phyloP scores from a whole-genome alignment of 2,329 filamentous ascomycete species.

The Fusarium succisae region DNA sequence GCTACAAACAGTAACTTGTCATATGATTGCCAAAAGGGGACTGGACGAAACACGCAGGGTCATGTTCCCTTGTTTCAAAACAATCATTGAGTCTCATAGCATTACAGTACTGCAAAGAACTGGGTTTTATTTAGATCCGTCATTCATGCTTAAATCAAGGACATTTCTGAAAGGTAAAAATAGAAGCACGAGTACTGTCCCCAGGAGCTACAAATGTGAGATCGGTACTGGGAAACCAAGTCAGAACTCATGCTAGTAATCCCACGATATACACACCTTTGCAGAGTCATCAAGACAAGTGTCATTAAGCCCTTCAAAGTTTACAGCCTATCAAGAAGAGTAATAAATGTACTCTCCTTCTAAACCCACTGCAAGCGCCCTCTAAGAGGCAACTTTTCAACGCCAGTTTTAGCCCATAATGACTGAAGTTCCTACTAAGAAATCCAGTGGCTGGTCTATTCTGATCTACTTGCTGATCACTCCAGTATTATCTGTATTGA shows the following conservation, averaged over 20 bases:
- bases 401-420: background rate
- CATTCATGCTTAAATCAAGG: background rate
- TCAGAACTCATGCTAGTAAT: too few species aligned
- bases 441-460: too few species aligned
- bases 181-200: too few species aligned
- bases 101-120: background rate
- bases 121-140: too few species aligned
- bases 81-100: background rate
- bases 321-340: background rate
- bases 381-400: background rate
- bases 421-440: background rate
- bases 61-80: background rate
- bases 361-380: background rate
- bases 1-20: background rate
- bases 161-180: background rate
- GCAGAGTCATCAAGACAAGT: background rate
- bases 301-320: constrained; percentile 8
- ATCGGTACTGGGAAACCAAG: too few species aligned
- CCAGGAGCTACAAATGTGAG: too few species aligned
- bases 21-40: background rate
- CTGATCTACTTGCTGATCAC: too few species aligned
- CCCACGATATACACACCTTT: background rate
- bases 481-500: too few species aligned
- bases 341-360: background rate
- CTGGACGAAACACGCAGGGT: background rate